Conservation (phyloP, 129 eudicot species). For the Cynara cardunculus region DNA sequence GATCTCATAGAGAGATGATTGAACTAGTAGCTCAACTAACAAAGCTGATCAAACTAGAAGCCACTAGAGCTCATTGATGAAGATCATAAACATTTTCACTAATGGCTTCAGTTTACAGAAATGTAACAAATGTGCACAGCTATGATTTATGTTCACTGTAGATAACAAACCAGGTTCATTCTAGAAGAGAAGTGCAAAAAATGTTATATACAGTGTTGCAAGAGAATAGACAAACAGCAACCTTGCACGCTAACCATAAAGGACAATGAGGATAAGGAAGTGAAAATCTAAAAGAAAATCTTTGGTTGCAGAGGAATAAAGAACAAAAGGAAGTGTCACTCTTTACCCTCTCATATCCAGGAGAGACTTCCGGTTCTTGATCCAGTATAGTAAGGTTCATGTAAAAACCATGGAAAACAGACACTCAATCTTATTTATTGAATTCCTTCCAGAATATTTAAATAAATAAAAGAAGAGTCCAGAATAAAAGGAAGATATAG, state of each 20-base stretch:
- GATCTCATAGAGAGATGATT: not conserved
- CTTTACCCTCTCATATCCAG: not conserved
- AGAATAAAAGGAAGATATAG: not conserved
- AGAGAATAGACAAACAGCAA: not conserved
- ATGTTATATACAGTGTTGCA: not conserved
- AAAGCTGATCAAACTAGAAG: not conserved
- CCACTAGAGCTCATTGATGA: not conserved
- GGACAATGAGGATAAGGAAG: not conserved
- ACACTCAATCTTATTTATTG: not conserved
- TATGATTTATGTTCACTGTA: not conserved
- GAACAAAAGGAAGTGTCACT: not conserved
- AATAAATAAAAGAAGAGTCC: too few relatives aligned
- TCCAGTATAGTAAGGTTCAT: not conserved
- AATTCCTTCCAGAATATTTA: not conserved
- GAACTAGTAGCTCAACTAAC: not conserved
- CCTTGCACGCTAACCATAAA: not conserved
- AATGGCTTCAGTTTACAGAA: not conserved
- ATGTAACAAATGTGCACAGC: not conserved
- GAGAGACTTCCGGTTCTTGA: not conserved
- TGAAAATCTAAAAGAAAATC: not conserved
- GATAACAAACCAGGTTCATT: not conserved
- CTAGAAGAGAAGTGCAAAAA: not conserved
- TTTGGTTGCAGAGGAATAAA: not conserved
- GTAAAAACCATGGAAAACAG: not conserved
- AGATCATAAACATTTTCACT: not conserved